These are phyloP conservation scores for Fallopia convolvulus DNA, from an alignment of 148 eudicot genomes.

Conservation along the genomic window DNA sequence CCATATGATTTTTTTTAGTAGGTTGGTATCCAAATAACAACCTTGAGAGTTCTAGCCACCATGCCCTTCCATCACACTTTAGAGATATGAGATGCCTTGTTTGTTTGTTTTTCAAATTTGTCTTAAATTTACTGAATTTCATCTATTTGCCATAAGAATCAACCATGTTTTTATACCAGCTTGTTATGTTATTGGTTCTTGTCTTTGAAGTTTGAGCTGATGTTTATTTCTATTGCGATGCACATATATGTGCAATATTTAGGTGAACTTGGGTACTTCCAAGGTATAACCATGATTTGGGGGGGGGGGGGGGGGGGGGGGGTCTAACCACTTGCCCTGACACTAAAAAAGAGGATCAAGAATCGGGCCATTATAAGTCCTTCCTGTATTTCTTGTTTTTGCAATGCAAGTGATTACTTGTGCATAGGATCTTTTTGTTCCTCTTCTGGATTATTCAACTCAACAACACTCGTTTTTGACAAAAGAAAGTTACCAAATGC, in stretches of 20 bases:
- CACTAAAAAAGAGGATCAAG: not conserved
- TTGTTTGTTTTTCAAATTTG: not conserved
- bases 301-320: no score
- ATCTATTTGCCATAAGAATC: not conserved
- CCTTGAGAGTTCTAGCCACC: not conserved
- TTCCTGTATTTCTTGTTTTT: not conserved
- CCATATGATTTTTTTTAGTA: not conserved
- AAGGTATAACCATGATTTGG: no score
- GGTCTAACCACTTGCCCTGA: no score
- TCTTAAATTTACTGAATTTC: not conserved
- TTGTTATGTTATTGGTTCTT: no score
- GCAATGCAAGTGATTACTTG: not conserved
- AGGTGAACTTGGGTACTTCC: no score
- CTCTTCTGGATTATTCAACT: not conserved
- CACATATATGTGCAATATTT: not conserved
- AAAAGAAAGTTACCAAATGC: conserved; percentile 14
- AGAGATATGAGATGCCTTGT: not conserved
- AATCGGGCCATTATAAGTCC: not conserved
- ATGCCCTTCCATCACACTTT: not conserved
- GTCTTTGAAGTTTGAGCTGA: not conserved
- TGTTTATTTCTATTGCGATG: not conserved
- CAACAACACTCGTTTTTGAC: not conserved
- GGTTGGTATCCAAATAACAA: not conserved
- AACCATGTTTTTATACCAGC: no score
- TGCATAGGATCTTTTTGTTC: not conserved